Evolutionary conservation across 441 rosid species (phyloP).

Genomic region (Arabidopsis hybrid): DNA sequence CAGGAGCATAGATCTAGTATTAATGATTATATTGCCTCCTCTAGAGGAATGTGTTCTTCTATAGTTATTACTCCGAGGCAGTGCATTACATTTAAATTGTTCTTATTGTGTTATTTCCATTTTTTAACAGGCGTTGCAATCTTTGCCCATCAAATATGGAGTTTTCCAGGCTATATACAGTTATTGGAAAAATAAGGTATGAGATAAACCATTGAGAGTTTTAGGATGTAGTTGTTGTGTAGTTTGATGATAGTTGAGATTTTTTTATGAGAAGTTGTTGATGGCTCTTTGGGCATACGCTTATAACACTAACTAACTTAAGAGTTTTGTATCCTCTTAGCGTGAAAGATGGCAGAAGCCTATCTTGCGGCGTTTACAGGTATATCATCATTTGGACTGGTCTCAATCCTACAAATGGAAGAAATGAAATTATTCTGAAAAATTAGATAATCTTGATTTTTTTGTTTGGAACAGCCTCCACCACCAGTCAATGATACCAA

Average conservation of each 20-base stretch:
- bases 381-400: constrained; percentile 36
- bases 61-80: neutral
- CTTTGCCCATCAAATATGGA: constrained; percentile 62
- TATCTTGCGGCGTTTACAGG: constrained; percentile 92
- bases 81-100: neutral
- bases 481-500: constrained; percentile 94
- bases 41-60: constrained; percentile 7
- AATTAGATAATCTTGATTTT: neutral
- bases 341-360: constrained; percentile 99
- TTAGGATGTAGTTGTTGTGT: neutral
- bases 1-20: neutral
- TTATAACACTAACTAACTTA: neutral
- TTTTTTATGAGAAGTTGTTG: neutral
- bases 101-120: constrained; percentile 27
- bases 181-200: constrained; percentile 95
- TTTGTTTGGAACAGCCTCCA: constrained; percentile 76
- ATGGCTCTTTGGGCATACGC: constrained; percentile 2
- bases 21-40: neutral
- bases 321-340: constrained; percentile 49
- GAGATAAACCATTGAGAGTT: constrained; percentile 20
- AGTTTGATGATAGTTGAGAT: neutral
- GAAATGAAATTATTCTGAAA: neutral
- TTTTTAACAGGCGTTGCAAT: constrained; percentile 72
- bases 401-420: constrained; percentile 5
- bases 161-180: constrained; percentile 72